Conservation (phyloP, 1,284 basidiomycete species). For the Marasmius sp. region DNA sequence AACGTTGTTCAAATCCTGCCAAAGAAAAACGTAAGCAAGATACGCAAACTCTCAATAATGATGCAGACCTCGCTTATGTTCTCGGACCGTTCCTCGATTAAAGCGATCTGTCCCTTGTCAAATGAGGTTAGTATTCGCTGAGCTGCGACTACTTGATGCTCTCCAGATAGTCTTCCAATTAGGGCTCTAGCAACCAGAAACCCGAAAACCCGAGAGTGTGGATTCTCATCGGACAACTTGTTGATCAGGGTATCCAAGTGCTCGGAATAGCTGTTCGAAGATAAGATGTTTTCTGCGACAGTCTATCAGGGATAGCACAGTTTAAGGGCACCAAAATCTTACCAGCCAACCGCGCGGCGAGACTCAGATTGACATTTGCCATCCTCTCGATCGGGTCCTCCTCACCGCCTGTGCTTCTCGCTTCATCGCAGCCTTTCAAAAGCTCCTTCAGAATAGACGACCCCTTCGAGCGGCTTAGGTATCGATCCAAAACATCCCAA, state of each 20-base stretch:
- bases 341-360: constrained; percentile 68
- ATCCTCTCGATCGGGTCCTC: constrained; percentile 38
- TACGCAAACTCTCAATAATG: not conserved
- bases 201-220: constrained; percentile 56
- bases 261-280: constrained; percentile 10
- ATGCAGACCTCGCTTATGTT: constrained; percentile 45
- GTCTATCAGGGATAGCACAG: too few species aligned
- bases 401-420: constrained; percentile 35
- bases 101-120: constrained; percentile 40
- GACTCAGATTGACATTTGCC: constrained; percentile 47
- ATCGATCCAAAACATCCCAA: constrained; percentile 59
- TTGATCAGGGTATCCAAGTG: constrained; percentile 36
- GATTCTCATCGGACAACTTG: constrained; percentile 48
- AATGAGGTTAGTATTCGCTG: constrained; percentile 47
- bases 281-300: constrained; percentile 24
- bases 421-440: constrained; percentile 27
- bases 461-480: constrained; percentile 33
- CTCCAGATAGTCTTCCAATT: constrained; percentile 52
- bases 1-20: constrained; percentile 45
- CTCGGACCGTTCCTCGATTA: constrained; percentile 31
- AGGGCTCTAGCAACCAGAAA: constrained; percentile 54
- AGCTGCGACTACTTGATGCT: constrained; percentile 57
- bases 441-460: constrained; percentile 50
- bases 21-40: not conserved
- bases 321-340: constrained; percentile 19